These are phyloP conservation scores for Solanum virginianum DNA, from an alignment of 257 asterid species.

Conservation along the genomic window DNA sequence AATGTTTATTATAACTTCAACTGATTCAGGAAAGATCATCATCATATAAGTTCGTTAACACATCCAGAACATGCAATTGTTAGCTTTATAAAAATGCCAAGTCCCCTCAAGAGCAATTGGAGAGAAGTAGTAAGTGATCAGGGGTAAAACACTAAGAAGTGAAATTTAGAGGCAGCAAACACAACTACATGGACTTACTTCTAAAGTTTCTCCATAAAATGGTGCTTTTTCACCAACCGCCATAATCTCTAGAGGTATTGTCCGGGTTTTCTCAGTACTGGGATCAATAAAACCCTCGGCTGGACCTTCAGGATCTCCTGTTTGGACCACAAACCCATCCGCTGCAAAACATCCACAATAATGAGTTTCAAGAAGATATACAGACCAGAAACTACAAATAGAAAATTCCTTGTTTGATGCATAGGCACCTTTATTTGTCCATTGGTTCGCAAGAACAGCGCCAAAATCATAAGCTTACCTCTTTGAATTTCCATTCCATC, in stretches of 20 bases:
- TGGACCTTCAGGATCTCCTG: conserved; percentile 99
- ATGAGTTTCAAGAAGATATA: conserved; percentile 4
- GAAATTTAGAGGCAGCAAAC: background rate
- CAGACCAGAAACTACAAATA: background rate
- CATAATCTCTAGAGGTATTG: conserved; percentile 87
- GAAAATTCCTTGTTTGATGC: background rate
- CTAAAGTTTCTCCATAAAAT: conserved; percentile 79
- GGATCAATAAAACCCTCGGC: conserved; percentile 98
- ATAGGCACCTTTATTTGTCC: background rate
- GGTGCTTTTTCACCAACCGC: conserved; percentile 81
- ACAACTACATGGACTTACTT: conserved; percentile 38
- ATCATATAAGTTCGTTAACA: background rate
- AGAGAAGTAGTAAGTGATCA: background rate
- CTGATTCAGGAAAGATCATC: conserved; percentile 1
- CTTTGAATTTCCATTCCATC: conserved; percentile 99
- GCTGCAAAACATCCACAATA: conserved; percentile 43
- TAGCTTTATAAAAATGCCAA: too few species aligned
- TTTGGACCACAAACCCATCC: conserved; percentile 98
- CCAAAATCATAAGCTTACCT: conserved; percentile 30
- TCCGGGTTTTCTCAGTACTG: conserved; percentile 81
- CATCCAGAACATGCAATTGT: background rate
- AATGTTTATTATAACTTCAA: background rate
- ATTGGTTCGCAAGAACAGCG: background rate
- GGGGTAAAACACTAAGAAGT: background rate
- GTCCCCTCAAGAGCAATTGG: background rate